Base-by-base conservation (phyloP, 2,329 filamentous ascomycete species). In the Hortaea sp. region DNA sequence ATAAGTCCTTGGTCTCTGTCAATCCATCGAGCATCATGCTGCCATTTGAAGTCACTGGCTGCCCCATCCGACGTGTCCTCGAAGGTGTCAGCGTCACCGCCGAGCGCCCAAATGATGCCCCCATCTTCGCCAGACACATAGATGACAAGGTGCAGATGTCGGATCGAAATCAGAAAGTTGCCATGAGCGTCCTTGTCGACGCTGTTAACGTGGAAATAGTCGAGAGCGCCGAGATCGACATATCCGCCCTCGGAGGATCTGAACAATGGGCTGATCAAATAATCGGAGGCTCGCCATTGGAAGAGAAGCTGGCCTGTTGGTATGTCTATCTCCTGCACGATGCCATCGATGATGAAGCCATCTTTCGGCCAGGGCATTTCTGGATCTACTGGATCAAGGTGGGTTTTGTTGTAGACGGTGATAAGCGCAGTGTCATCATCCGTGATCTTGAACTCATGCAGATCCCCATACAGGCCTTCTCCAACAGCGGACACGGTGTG, bases 181-280 rank as follows among this genome's bases (percentile, higher is more conserved):
- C 73, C 73, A 0, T 66, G 53, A 0, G 59, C 52, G 43, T 70
- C 69, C 54, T 77, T 76, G 53, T 76, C 70, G 29, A 79, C 62
- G 37, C 73, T 73, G 60, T 78, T 77, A 60, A 79, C 71, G 57
- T 77, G 74, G 56, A 74, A 74, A 58, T 67, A 76, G 51, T 77
- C 74, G 59, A 66, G 75, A 0, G 70, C 27, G 12, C 29, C 34
- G 34, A 28, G 30, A 13, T 42, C 29, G 39, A 30, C 27, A 32
- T 46, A 46, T 20, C 39, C 44, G 9, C 44, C 44, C 6, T 35
- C 42, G 7, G 37, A 39, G 3, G 13, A 7, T 7, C 7, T 7
- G 9, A 39, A 20, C 10, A 39, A 13, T 7, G 39, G 39, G 29
- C 42, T 42, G 27, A n/a, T 31, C 30, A 47, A 31, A 49, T 68